A percentile compares a stretch with the other conserved stretches of the same genome.
These are phyloP conservation scores for Daldinia bambusicola DNA, from an alignment of 495 filamentous ascomycete species.

Conservation along the genomic window DNA sequence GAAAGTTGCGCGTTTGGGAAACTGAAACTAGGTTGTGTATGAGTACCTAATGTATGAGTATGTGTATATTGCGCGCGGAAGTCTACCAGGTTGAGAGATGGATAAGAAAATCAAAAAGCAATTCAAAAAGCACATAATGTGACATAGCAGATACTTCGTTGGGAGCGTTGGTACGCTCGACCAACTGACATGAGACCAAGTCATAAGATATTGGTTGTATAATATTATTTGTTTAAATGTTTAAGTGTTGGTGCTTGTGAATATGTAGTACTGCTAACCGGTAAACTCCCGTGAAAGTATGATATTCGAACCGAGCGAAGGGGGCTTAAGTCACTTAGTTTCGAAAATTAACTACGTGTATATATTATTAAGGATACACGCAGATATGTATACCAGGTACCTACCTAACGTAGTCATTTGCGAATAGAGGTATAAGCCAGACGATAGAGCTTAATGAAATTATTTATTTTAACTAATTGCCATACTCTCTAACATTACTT, in stretches of 20 bases:
- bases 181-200: background rate
- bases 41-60: background rate
- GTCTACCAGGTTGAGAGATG: background rate
- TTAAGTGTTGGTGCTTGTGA: too few species aligned
- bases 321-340: background rate
- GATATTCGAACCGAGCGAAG: background rate
- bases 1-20: conserved; percentile 1
- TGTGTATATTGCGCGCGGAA: background rate
- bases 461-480: too few species aligned
- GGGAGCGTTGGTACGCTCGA: background rate
- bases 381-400: too few species aligned
- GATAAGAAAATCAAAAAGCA: too few species aligned
- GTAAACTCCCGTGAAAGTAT: background rate
- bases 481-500: background rate
- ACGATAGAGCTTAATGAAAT: too few species aligned
- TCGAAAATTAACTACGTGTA: background rate
- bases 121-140: background rate
- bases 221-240: background rate
- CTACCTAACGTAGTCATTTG: too few species aligned
- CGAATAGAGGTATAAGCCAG: too few species aligned
- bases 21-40: conserved; percentile 6
- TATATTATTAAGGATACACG: background rate
- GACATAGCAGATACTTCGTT: background rate
- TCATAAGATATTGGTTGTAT: background rate
- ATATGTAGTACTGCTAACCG: too few species aligned